phyloP scores from a whole-genome alignment of 106 monocot species.

The Xerophyta viscosa region DNA sequence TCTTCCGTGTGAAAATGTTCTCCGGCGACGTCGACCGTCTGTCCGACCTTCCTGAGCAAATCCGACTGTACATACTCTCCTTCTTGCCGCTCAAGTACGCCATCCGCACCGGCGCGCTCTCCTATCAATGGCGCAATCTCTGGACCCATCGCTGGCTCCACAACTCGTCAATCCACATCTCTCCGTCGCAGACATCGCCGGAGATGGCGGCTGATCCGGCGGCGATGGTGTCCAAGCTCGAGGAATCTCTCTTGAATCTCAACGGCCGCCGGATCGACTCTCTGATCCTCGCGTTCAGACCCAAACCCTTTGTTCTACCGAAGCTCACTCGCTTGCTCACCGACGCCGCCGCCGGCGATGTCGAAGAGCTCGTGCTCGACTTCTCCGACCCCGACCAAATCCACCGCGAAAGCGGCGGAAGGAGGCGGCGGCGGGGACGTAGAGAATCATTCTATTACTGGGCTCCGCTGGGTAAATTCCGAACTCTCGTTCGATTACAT shows the following conservation, averaged over 20 bases:
- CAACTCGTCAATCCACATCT: too few species aligned
- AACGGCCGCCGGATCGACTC: not conserved
- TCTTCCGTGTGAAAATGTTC: too few species aligned
- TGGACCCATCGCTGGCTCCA: not conserved
- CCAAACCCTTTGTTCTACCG: not conserved
- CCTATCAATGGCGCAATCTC: not conserved
- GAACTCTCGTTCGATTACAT: not conserved
- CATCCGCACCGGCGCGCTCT: not conserved
- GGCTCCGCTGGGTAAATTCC: not conserved
- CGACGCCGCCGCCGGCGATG: not conserved
- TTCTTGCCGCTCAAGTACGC: slow-evolving; percentile 1
- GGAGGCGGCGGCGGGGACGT: too few species aligned
- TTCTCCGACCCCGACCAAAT: not conserved
- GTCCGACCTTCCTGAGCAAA: not conserved
- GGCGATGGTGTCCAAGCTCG: not conserved
- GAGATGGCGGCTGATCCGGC: not conserved
- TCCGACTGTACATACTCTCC: not conserved
- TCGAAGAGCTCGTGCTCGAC: not conserved
- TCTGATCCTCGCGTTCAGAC: not conserved
- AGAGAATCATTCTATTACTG: not conserved
- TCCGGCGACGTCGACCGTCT: not conserved
- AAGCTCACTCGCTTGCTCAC: not conserved
- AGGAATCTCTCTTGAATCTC: not conserved
- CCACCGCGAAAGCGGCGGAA: not conserved
- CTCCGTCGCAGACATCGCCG: not conserved